Evolutionary conservation across 345 rosid species (phyloP), one percentile per base, ranked within the genome.

Genomic region (Hibiscus trionum): DNA sequence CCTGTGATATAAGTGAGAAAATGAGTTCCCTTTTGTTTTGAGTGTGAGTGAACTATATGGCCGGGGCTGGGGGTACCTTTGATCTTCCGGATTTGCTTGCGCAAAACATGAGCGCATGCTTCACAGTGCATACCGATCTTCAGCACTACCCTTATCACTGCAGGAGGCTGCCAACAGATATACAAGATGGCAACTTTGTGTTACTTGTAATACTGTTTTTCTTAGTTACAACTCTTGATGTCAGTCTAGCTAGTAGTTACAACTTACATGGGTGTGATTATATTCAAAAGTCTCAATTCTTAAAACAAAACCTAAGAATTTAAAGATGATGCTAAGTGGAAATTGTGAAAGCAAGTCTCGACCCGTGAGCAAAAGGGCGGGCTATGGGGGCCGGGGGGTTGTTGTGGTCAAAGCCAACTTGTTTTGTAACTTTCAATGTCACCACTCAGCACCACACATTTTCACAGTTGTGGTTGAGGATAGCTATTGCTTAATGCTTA

Each of bases 71-170:
- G 35, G 24, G 19, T 15, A 62, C 66, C 66, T 62, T 62, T n/a
- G 17, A 87, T 82, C 73, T 86, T 87, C 52, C 81, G 76, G 64
- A 89, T 79, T n/a, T 80, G 75, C 71, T 76, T 87, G 68, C 69
- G 85, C 14, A 89, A 15, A 66, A 3, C 82, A 73, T 82, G 88
- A 71, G 95, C 90, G 63, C 95, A 87, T 21, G 91, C 95, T 64
- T 89, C 95, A 7, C 91, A 86, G 66, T 86, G 90, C 95, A 89
- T 89, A 46, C 82, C 71, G 33, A 87, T 65, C 26, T 81, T 84
- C 85, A 89, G 21, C n/a, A 77, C 85, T 3, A 86, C 86, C 46
- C 89, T 89, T 26, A 80, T 75, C 21, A 73, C 77, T 4, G 84
- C 55, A 60, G 88, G 86, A 77, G 85, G 84, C 87, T 86, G 84